Conservation (phyloP, 805 yeast species). For the Teunomyces barrocoloradensis region DNA sequence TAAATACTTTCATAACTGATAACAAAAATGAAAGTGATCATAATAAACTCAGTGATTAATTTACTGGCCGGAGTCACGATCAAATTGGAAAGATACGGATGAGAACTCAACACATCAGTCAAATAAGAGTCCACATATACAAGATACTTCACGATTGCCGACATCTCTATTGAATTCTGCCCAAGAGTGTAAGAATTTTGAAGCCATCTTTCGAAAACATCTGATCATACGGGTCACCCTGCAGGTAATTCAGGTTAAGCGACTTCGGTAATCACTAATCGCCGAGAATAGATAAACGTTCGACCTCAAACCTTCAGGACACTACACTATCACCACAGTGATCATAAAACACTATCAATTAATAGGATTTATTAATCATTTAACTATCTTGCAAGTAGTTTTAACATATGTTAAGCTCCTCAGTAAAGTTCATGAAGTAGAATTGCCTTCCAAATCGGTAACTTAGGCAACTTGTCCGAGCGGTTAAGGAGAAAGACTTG, state of each 20-base stretch:
- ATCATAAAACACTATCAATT: too few relatives aligned
- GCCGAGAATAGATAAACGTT: too few relatives aligned
- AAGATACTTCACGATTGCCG: neutral
- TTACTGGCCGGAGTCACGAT: constrained; percentile 25
- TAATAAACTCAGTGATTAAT: constrained; percentile 27
- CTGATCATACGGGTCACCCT: neutral
- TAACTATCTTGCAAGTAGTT: too few relatives aligned
- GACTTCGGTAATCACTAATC: neutral
- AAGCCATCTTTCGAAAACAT: neutral
- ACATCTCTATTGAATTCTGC: neutral
- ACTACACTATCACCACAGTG: too few relatives aligned
- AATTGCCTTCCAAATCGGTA: neutral
- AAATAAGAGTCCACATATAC: constrained; percentile 2
- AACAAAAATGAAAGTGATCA: constrained; percentile 19
- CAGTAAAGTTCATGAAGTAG: neutral
- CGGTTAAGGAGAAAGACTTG: constrained; percentile 12
- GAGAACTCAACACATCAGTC: constrained; percentile 8
- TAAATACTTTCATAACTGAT: constrained; percentile 40
- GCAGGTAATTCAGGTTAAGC: neutral
- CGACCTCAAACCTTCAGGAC: too few relatives aligned
- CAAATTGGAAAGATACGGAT: constrained; percentile 22
- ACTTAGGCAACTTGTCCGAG: constrained; percentile 11
- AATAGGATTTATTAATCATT: too few relatives aligned
- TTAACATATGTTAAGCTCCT: too few relatives aligned
- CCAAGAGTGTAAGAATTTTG: neutral